Percentiles rank a stretch among this genome's conserved stretches.
Conservation (phyloP, 2,329 filamentous ascomycete genomes). For the Ophiostoma novo-ulmi region DNA sequence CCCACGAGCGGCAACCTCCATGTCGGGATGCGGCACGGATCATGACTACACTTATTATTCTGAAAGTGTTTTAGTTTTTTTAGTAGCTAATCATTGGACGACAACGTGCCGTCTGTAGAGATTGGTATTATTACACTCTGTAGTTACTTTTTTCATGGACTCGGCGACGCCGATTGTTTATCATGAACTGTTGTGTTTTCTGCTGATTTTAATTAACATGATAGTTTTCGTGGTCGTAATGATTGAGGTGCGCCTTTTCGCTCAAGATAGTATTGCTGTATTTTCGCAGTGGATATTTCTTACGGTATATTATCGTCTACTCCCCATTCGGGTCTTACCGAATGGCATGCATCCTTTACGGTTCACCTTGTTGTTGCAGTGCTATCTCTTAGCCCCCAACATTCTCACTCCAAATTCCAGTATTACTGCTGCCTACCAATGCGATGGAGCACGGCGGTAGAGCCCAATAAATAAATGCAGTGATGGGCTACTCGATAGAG, state of each 20-base stretch:
- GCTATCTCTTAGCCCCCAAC: background rate
- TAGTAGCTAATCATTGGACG: background rate
- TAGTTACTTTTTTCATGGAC: background rate
- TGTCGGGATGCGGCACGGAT: background rate
- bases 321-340: background rate
- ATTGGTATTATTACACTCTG: background rate
- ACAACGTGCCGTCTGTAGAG: background rate
- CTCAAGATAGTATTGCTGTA: background rate
- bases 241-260: background rate
- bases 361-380: background rate
- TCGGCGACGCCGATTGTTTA: background rate
- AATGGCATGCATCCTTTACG: background rate
- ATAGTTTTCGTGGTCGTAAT: background rate
- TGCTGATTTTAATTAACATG: background rate
- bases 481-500: background rate
- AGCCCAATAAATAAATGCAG: background rate
- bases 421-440: background rate
- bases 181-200: background rate
- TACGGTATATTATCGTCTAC: constrained; percentile 5
- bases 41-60: background rate
- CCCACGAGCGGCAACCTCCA: background rate
- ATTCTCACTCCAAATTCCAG: background rate
- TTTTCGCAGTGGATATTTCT: background rate
- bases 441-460: background rate
- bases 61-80: background rate